Evolutionary conservation across 352 stramenopile species (phyloP).

Genomic region (Blastocystis sp.): DNA sequence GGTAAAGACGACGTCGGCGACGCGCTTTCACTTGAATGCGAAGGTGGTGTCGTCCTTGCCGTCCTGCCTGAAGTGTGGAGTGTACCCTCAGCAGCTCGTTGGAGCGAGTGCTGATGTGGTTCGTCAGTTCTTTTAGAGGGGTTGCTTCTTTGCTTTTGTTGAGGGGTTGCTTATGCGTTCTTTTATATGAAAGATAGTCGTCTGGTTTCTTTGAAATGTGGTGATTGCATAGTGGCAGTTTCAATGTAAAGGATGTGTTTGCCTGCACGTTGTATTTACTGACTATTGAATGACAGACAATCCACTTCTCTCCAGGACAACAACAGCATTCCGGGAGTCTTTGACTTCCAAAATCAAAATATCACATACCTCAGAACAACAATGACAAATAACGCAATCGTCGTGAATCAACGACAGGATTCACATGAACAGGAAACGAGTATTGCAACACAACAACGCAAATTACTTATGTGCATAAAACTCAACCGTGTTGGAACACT

Average conservation of each 20-base stretch:
- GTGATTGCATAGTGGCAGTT: too few species aligned
- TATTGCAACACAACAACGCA: not conserved
- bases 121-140: not conserved
- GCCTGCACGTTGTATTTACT: too few species aligned
- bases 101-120: not conserved
- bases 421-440: not conserved
- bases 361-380: too few species aligned
- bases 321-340: too few species aligned
- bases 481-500: not conserved
- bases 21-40: slow-evolving; percentile 49
- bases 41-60: not conserved
- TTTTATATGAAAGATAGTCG: too few species aligned
- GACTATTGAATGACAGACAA: too few species aligned
- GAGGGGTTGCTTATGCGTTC: too few species aligned
- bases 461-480: not conserved
- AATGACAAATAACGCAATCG: not conserved
- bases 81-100: not conserved
- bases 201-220: too few species aligned
- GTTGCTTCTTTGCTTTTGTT: too few species aligned
- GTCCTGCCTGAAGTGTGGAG: not conserved
- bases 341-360: too few species aligned
- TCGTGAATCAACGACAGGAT: not conserved
- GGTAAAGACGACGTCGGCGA: not conserved
- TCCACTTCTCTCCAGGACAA: too few species aligned
- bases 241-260: too few species aligned